A percentile compares a stretch with the other conserved stretches of the same genome.
These are phyloP conservation scores for Scheffersomyces lignosus DNA, from an alignment of 805 yeast genomes.

Conservation along the genomic window DNA sequence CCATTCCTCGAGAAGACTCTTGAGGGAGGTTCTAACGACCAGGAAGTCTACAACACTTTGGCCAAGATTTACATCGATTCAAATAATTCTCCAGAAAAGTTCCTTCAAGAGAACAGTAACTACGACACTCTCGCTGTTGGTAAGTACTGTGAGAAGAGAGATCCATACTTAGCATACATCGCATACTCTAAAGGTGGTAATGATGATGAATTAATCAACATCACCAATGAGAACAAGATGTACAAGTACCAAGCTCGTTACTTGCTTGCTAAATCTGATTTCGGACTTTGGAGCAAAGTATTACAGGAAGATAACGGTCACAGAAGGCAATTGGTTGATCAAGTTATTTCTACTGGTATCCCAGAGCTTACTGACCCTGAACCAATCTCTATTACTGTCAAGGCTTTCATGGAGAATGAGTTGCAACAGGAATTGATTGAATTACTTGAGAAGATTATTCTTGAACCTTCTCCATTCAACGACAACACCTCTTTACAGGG, in stretches of 20 bases:
- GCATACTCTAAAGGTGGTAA: constrained; percentile 95
- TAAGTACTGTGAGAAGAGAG: constrained; percentile 98
- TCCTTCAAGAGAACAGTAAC: constrained; percentile 83
- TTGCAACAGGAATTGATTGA: constrained; percentile 92
- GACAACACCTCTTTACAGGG: constrained; percentile 96
- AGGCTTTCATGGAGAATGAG: constrained; percentile 94
- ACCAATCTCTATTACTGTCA: constrained; percentile 89
- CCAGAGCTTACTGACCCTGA: constrained; percentile 93
- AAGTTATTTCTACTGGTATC: constrained; percentile 92
- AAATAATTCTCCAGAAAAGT: constrained; percentile 96
- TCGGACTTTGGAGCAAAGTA: constrained; percentile 78
- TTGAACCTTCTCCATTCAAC: constrained; percentile 96
- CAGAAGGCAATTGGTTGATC: constrained; percentile 90
- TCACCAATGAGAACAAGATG: constrained; percentile 97
- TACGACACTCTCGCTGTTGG: constrained; percentile 96
- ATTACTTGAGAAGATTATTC: constrained; percentile 89
- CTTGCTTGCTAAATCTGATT: constrained; percentile 83
- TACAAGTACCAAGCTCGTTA: constrained; percentile 99
- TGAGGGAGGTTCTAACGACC: constrained; percentile 81
- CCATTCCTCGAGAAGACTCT: constrained; percentile 92
- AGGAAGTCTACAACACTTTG: constrained; percentile 88
- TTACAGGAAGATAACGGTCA: constrained; percentile 74
- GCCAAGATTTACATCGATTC: constrained; percentile 98
- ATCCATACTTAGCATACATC: constrained; percentile 96
- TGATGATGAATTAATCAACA: constrained; percentile 83